Conservation (phyloP, 2,329 filamentous ascomycete genomes). For the Sporothrix euskadiensis region DNA sequence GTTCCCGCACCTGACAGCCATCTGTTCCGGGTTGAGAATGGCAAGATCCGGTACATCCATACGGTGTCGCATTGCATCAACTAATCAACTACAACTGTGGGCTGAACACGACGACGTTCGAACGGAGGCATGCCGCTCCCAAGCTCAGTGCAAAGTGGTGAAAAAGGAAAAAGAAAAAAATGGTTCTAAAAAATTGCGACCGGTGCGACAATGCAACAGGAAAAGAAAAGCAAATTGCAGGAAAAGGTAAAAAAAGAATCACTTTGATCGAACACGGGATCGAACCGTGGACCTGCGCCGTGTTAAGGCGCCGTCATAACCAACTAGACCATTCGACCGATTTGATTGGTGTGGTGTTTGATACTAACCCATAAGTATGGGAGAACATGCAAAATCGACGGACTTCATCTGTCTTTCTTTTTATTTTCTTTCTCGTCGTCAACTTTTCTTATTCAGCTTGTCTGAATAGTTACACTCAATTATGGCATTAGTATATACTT, state of each 20-base stretch:
- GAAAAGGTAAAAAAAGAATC: neutral
- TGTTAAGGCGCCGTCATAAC: neutral
- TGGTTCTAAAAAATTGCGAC: no score
- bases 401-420: neutral
- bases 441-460: no score
- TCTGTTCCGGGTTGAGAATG: conserved; percentile 37
- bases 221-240: conserved; percentile 26
- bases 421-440: neutral
- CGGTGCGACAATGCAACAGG: no score
- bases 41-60: conserved; percentile 38
- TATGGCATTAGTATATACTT: no score
- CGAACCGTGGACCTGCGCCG: neutral
- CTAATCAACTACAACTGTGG: conserved; percentile 31
- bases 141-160: neutral
- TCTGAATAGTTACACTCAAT: no score
- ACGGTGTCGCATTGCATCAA: conserved; percentile 37
- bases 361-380: no score
- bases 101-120: neutral
- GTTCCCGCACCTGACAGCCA: conserved; percentile 37
- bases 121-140: neutral
- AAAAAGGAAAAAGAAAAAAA: no score
- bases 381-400: no score
- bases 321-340: conserved; percentile 9
- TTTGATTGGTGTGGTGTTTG: neutral
- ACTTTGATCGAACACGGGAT: neutral